Base-by-base conservation (phyloP, 2,329 filamentous ascomycete species). In the Venturia effusa region DNA sequence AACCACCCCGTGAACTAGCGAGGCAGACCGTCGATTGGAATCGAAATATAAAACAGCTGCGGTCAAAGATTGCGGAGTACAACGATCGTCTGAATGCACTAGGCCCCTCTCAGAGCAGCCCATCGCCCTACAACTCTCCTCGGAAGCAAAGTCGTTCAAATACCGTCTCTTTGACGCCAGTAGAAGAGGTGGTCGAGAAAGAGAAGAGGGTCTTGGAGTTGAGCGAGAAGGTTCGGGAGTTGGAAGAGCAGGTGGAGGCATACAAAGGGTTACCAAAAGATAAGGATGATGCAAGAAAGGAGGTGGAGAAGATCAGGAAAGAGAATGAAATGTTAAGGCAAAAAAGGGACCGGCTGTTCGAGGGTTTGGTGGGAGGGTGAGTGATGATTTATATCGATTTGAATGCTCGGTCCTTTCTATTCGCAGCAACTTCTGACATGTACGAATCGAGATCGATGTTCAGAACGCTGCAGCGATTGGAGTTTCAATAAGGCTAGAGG, bases 221-320 rank as follows among this genome's bases (percentile, higher is more conserved):
- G 48, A 77, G 87, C 41, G 76, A 80, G 4, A 75, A 74, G 34
- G 86, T 88, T 64, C 82, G 81, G 66, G 78, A 78, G 10, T 75
- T 92, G 54, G 86, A 90, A 65, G 73, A 74, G 1, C 83, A 87
- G 66, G 78, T 93, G 22, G 79, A 79, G 43, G 80, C 80, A 27
- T 96, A 91, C 68, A 83, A 86, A 62, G 86, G 88, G 7, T 74
- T 96, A 66, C 89, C 92, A 1, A 86, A 85, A 6, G 86, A 96
- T 70, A 75, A 83, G 10, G 82, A 86, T 59, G 80, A 83, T 59
- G 91, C 91, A 41, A 82, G 87, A 68, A 76, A 79, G n/a, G 86
- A 90, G 71, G 80, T 96, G 34, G 88, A 89, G 67, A 78, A 80
- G 37, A 75, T 92, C 54, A 83, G 88, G 66, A 76, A 78, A 1